Evolutionary conservation across 1,284 basidiomycete species (phyloP).

Genomic region (Microbotryomycetes sp.): DNA sequence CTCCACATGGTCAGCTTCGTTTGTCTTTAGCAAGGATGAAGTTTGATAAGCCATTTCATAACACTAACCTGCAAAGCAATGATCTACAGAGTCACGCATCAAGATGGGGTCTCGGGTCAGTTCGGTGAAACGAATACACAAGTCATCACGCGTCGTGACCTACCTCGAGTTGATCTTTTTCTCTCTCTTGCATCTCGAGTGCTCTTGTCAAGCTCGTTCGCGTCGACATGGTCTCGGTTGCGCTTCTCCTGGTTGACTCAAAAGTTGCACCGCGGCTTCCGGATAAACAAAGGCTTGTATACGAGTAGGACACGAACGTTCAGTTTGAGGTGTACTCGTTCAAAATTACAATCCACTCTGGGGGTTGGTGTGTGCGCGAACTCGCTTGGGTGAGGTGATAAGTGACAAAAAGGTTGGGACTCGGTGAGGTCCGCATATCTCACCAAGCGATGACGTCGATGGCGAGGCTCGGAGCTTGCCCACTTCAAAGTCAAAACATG

Average conservation of each 20-base stretch:
- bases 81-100: background rate
- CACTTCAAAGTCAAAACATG: too few relatives aligned
- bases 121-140: too few relatives aligned
- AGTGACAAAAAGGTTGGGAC: background rate
- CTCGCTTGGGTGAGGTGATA: background rate
- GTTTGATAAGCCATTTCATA: background rate
- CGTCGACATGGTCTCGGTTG: too few relatives aligned
- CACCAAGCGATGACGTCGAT: background rate
- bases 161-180: background rate
- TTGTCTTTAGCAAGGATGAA: too few relatives aligned
- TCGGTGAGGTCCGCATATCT: background rate
- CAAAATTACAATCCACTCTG: background rate
- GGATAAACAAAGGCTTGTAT: too few relatives aligned
- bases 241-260: too few relatives aligned
- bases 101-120: too few relatives aligned
- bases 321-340: background rate
- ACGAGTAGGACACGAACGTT: too few relatives aligned
- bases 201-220: background rate
- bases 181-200: background rate
- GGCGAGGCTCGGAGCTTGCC: background rate
- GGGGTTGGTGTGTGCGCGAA: background rate
- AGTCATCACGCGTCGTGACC: too few relatives aligned
- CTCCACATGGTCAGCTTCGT: too few relatives aligned
- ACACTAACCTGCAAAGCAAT: background rate
- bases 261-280: too few relatives aligned